phyloP scores from a whole-genome alignment of 2,329 filamentous ascomycete genomes.

The Cordyceps pruinosa region DNA sequence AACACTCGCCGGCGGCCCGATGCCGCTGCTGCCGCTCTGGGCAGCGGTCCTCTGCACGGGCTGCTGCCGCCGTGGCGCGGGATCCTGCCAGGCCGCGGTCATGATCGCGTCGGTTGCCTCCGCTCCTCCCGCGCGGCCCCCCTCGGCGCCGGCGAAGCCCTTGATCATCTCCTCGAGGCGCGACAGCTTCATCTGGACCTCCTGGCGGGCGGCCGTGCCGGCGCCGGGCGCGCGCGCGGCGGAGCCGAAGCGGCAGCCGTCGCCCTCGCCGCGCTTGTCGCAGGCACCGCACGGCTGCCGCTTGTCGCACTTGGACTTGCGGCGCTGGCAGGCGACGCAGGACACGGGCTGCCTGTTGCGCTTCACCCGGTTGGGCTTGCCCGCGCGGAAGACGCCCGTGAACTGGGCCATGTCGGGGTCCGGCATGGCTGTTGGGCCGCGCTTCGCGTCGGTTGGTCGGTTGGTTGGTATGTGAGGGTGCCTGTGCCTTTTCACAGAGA shows the following conservation, averaged over 20 bases:
- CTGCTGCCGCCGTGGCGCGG: background rate
- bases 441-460: too few species aligned
- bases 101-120: background rate
- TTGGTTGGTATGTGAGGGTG: too few species aligned
- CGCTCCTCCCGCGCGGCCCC: background rate
- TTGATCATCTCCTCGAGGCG: conserved; percentile 36
- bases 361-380: conserved; percentile 27
- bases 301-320: conserved; percentile 38
- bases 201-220: conserved; percentile 19
- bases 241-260: conserved; percentile 27
- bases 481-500: too few species aligned
- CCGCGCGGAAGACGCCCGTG: conserved; percentile 32
- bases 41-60: background rate
- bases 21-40: background rate
- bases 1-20: background rate
- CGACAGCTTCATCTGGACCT: conserved; percentile 33
- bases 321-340: conserved; percentile 34
- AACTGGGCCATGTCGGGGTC: conserved; percentile 15
- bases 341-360: conserved; percentile 36
- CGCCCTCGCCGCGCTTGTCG: conserved; percentile 29
- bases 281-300: conserved; percentile 35
- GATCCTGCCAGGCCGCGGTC: background rate
- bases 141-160: conserved; percentile 22
- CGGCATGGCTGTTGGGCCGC: background rate
- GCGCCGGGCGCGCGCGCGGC: conserved; percentile 7